phyloP scores from a whole-genome alignment of 2,329 filamentous ascomycete species.

The Dactylellina parvicollis region DNA sequence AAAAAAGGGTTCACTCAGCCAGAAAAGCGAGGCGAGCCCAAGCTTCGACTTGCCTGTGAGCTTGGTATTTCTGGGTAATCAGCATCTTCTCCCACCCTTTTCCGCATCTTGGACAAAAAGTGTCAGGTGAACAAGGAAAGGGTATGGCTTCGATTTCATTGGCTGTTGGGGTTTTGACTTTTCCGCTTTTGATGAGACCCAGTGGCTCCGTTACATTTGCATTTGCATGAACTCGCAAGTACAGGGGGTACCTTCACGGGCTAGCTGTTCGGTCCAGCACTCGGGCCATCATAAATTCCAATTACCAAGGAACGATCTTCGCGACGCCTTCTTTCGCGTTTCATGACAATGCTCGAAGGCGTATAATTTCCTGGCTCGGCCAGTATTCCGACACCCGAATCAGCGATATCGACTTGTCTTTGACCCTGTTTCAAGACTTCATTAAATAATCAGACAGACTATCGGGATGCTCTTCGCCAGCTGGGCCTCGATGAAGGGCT shows the following conservation, averaged over 20 bases:
- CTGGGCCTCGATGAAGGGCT: slow-evolving; percentile 11
- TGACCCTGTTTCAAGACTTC: background rate
- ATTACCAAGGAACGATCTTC: slow-evolving; percentile 49
- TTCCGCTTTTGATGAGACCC: slow-evolving; percentile 45
- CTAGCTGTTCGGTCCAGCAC: slow-evolving; percentile 9
- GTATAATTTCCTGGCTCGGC: slow-evolving; percentile 13
- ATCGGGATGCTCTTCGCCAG: slow-evolving; percentile 33
- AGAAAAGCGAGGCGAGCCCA: slow-evolving; percentile 50
- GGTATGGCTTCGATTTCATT: slow-evolving; percentile 44
- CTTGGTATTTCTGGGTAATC: slow-evolving; percentile 53
- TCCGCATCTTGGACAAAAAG: slow-evolving; percentile 46
- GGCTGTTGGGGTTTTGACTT: slow-evolving; percentile 39
- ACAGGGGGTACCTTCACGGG: slow-evolving; percentile 38
- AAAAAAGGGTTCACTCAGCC: slow-evolving; percentile 27
- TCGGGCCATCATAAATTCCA: slow-evolving; percentile 25
- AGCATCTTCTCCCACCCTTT: slow-evolving; percentile 46
- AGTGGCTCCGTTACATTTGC: slow-evolving; percentile 53
- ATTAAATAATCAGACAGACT: slow-evolving; percentile 6
- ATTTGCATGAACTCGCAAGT: slow-evolving; percentile 49
- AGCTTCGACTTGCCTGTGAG: slow-evolving; percentile 51
- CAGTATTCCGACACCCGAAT: slow-evolving; percentile 13
- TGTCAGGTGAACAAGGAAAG: slow-evolving; percentile 52
- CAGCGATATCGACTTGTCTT: background rate
- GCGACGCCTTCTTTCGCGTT: slow-evolving; percentile 49
- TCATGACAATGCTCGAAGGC: slow-evolving; percentile 32